Evolutionary conservation across 139 green algal genomes (phyloP), one percentile per base, ranked within the genome.

Genomic region (Asterochloris erici): DNA sequence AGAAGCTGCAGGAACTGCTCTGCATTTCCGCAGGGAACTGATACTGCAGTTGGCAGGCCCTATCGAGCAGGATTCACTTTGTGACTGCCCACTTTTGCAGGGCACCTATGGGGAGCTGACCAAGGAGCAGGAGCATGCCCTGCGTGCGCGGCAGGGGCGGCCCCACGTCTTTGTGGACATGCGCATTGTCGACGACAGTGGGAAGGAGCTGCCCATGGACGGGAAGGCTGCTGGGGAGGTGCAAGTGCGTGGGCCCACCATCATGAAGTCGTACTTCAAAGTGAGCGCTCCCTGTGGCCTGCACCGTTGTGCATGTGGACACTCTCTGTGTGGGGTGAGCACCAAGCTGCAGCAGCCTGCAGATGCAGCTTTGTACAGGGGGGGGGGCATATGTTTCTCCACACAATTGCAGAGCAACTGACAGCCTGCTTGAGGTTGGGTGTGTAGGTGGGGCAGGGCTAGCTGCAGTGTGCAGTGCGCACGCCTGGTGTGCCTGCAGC

Each of bases 171-270:
- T 95, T 68, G 79, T 86, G 26, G 91, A 96, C 82, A 89, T 92
- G 85, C 85, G 91, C 15, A 92, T 95, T 15, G 89, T 94, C 62
- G 90, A 93, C 38, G 88, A 94, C 4, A 63, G 81, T 6, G 88
- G 87, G 9, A 69, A 78, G 69, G 90, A 88, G 84, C 85, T 90
- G 29, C 86, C 87, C 0, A 73, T 68, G 24, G 88, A 91, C 69
- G 87, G 88, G 69, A 90, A 87, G 69, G 78, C 85, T 0, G 69
- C 90, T 27, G 93, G 93, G 0, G 86, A 94, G 63, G 86, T 97
- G 84, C 93, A 96, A 85, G 88, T 94, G 12, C 85, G 90, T 9
- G 94, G 94, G 0, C 90, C 90, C 12, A 74, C 80, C 29, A 82
- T 90, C 0, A 61, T 96, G 64, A 28, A 84, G 1, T 71, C 64